Evolutionary conservation across 148 eudicot species (phyloP).

Genomic region (Vaccinium corymbosum): DNA sequence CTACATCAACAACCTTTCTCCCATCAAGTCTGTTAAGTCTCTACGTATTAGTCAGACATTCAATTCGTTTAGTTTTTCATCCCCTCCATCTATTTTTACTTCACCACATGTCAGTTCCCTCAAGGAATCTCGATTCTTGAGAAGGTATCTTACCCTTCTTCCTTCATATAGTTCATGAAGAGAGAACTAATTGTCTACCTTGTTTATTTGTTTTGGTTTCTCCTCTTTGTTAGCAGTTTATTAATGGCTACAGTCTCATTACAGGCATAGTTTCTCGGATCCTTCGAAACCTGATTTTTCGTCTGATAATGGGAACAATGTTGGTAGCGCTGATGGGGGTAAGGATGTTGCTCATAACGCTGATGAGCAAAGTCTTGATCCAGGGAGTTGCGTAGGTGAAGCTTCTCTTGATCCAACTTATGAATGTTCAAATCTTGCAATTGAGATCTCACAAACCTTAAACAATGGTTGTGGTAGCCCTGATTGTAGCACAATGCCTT

Average conservation of each 20-base stretch:
- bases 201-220: background rate
- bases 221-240: conserved; percentile 4
- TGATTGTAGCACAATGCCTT: conserved; percentile 15
- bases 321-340: conserved; percentile 24
- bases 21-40: conserved; percentile 63
- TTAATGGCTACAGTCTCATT: conserved; percentile 12
- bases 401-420: conserved; percentile 21
- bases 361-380: conserved; percentile 22
- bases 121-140: conserved; percentile 57
- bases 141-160: conserved; percentile 48
- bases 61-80: conserved; percentile 59
- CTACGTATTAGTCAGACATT: conserved; percentile 61
- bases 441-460: conserved; percentile 38
- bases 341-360: conserved; percentile 19
- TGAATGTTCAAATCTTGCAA: conserved; percentile 33
- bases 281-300: conserved; percentile 51
- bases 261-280: conserved; percentile 62
- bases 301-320: conserved; percentile 37
- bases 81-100: conserved; percentile 84
- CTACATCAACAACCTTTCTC: conserved; percentile 81
- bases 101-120: conserved; percentile 73
- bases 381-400: conserved; percentile 25
- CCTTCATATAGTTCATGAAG: background rate
- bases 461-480: conserved; percentile 48
- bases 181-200: background rate